These are phyloP conservation scores for Penicillium sp. DNA, from an alignment of 2,329 filamentous ascomycete genomes.

Conservation along the genomic window DNA sequence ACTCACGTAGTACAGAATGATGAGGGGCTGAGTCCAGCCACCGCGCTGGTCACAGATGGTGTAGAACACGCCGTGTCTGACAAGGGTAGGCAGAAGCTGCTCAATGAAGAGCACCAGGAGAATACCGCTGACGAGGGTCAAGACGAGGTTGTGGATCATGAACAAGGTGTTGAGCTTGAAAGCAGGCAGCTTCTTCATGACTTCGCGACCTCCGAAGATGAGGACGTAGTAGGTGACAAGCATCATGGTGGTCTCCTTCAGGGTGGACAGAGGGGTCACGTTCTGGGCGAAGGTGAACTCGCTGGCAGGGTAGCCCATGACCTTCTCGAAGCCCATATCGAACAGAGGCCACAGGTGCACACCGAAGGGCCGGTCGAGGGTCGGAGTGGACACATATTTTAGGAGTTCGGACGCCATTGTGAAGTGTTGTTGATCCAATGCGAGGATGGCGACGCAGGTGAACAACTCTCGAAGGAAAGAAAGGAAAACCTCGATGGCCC, in stretches of 20 bases:
- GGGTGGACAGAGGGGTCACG: conserved; percentile 84
- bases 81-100: conserved; percentile 83
- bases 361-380: conserved; percentile 89
- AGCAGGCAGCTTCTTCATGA: conserved; percentile 84
- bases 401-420: conserved; percentile 54
- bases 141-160: conserved; percentile 94
- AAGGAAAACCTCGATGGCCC: neutral
- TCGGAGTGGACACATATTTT: conserved; percentile 64
- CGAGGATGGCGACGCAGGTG: neutral
- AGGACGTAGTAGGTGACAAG: conserved; percentile 88
- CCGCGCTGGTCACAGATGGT: conserved; percentile 76
- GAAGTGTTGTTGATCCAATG: conserved; percentile 16
- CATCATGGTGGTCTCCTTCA: conserved; percentile 78
- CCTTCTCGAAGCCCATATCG: conserved; percentile 76
- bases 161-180: conserved; percentile 88
- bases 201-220: conserved; percentile 88
- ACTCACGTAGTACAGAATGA: conserved; percentile 95
- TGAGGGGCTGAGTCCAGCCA: conserved; percentile 91
- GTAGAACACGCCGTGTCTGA: conserved; percentile 80
- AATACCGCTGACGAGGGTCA: conserved; percentile 80
- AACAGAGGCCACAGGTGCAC: conserved; percentile 92
- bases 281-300: conserved; percentile 84
- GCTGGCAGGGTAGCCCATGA: conserved; percentile 78
- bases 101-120: conserved; percentile 86
- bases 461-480: neutral